These are phyloP conservation scores for Allomyces javanicus DNA, from an alignment of 192 early-diverging fungal genomes.

Conservation along the genomic window DNA sequence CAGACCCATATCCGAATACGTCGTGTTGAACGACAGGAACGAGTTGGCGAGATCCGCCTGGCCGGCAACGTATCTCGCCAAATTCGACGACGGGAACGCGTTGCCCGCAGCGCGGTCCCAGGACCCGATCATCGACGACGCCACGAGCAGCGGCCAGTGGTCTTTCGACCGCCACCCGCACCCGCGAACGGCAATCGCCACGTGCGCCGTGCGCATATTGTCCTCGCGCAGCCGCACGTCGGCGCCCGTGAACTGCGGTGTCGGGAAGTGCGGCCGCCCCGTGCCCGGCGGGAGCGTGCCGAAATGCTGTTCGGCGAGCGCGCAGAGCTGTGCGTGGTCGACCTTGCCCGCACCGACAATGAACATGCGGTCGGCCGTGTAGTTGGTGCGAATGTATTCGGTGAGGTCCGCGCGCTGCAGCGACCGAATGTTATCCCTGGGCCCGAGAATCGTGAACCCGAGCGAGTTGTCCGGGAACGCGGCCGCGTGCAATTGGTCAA, in stretches of 20 bases:
- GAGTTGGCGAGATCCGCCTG: constrained; percentile 82
- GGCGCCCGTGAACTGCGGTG: constrained; percentile 72
- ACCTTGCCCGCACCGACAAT: constrained; percentile 81
- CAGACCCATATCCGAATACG: constrained; percentile 91
- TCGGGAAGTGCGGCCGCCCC: constrained; percentile 18
- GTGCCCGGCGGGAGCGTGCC: constrained; percentile 41
- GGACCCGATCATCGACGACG: constrained; percentile 86
- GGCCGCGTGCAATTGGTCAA: constrained; percentile 91
- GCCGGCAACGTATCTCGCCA: constrained; percentile 55
- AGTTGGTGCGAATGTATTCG: constrained; percentile 83
- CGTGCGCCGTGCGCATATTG: constrained; percentile 75
- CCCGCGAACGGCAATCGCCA: constrained; percentile 94
- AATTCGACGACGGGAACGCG: constrained; percentile 61
- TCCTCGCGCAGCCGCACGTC: constrained; percentile 77
- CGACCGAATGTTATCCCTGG: constrained; percentile 79
- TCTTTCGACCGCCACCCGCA: constrained; percentile 84
- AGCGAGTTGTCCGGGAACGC: constrained; percentile 76
- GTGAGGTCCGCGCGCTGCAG: constrained; percentile 67
- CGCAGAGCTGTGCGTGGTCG: constrained; percentile 79
- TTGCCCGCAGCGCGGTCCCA: constrained; percentile 92
- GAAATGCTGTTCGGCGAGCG: constrained; percentile 87
- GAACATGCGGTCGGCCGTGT: constrained; percentile 94
- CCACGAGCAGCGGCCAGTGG: constrained; percentile 88
- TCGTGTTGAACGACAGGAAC: constrained; percentile 99
- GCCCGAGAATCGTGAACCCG: constrained; percentile 84